A percentile compares a stretch with the other conserved stretches of the same genome.
Conservation (phyloP, 805 yeast species). For the Naumovozyma castellii region DNA sequence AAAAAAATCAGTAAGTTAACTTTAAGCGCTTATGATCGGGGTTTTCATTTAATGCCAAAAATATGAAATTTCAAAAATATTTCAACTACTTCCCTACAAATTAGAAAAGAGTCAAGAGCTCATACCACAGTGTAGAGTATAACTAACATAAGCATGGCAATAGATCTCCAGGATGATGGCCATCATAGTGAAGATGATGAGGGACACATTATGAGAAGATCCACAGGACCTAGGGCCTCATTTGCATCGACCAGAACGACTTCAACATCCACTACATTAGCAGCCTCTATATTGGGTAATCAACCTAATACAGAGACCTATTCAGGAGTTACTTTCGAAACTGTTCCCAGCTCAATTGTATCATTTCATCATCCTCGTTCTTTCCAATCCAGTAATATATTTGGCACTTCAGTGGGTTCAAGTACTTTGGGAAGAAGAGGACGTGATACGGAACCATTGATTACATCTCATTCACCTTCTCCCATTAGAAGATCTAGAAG, state of each 20-base stretch:
- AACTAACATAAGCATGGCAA: neutral
- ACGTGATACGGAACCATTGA: conserved; percentile 18
- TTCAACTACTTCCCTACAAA: too few relatives aligned
- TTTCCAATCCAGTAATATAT: conserved; percentile 27
- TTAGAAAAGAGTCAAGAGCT: neutral
- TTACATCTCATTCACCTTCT: conserved; percentile 14
- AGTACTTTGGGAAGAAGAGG: conserved; percentile 19
- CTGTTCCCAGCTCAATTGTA: conserved; percentile 68
- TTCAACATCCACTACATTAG: conserved; percentile 26
- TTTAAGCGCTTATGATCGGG: too few relatives aligned
- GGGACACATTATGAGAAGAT: neutral
- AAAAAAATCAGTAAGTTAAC: too few relatives aligned
- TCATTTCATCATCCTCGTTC: conserved; percentile 67
- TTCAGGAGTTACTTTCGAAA: conserved; percentile 69
- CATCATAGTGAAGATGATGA: too few relatives aligned
- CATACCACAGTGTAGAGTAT: neutral
- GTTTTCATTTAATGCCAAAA: too few relatives aligned
- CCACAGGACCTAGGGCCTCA: conserved; percentile 13
- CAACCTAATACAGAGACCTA: conserved; percentile 63
- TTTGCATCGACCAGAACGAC: conserved; percentile 28
- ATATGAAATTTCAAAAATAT: neutral
- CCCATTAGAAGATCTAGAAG: conserved; percentile 28
- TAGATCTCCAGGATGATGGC: neutral
- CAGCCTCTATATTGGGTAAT: conserved; percentile 31
- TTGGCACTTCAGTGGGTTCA: conserved; percentile 11